These are phyloP conservation scores for Eleusine indica DNA, from an alignment of 176 grass and related monocot genomes.

Conservation along the genomic window DNA sequence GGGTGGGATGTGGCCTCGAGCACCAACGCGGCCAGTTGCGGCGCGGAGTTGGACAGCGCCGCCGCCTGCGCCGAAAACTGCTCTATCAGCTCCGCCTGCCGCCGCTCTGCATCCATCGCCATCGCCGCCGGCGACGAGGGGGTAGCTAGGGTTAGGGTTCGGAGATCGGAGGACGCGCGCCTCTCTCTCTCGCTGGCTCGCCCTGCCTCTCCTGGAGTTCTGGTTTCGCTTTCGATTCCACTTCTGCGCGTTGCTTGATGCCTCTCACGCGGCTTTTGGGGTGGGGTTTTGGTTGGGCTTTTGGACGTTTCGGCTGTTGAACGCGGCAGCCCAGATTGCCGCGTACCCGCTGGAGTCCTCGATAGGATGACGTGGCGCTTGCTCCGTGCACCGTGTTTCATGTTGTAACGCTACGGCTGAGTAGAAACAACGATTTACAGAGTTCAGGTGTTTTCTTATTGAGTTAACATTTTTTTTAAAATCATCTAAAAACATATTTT, in stretches of 20 bases:
- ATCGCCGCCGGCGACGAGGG: slow-evolving; percentile 18
- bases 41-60: slow-evolving; percentile 52
- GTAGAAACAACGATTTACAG: too few species aligned
- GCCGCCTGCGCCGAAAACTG: slow-evolving; percentile 80
- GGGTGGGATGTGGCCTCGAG: slow-evolving; percentile 94
- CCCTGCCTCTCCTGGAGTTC: neutral
- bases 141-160: slow-evolving; percentile 31
- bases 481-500: too few species aligned
- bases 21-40: slow-evolving; percentile 78
- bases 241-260: neutral
- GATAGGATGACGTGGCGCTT: neutral
- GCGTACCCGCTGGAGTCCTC: neutral
- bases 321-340: neutral
- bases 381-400: too few species aligned
- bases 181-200: neutral
- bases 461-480: too few species aligned
- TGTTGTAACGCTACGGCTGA: too few species aligned
- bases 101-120: slow-evolving; percentile 83
- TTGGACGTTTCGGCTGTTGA: neutral
- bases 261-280: neutral
- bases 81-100: slow-evolving; percentile 89
- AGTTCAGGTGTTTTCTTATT: too few species aligned
- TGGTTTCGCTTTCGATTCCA: neutral
- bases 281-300: neutral
- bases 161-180: slow-evolving; percentile 20